Evolutionary conservation across 192 early-diverging fungal genomes (phyloP), one percentile per base, ranked within the genome.

Genomic region (Jimgerdemannia flammicorona): DNA sequence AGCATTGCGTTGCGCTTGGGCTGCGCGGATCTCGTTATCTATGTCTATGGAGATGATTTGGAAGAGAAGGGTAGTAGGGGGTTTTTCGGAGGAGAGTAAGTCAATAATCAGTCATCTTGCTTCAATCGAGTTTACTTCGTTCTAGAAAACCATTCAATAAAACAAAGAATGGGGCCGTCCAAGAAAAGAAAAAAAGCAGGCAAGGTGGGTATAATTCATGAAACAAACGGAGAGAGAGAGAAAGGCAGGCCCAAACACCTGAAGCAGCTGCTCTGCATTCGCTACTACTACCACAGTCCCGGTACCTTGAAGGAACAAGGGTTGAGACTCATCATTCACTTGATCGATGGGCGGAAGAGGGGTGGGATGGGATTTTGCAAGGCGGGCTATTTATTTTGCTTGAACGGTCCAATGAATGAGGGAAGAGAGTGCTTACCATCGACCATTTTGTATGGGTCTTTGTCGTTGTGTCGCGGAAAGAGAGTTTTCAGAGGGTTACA

Each of bases 21-120:
- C 75, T 29, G 84, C 82, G 68, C 78, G 73, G 72, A 88, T 88
- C 71, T 88, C 82, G n/a, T 75, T 77, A 65, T 88, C 87, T 66
- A 88, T 78, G 76, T 88, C 87, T 79, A 44, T 42, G 4, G 18
- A 67, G 11, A 29, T 29, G 29, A 29, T 29, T 29, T 29, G 29
- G 29, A 29, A 1, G 29, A 29, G 29, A 29, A 29, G 29, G 1
- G 1, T 29, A 29, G 29, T 29, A 29, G 29, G 29, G 29, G 29
- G 0, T 29, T 29, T 29, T 29, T 29, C 29, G 29, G 29, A 29
- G 29, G 29, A 10, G 11, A 54, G 14, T 59, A 2, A 59, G 6
- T 6, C 8, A 2, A 59, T 10, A 59, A 59, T 59, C 0, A 59
- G 49, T 59, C 49, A 59, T 14, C 49, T 10, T 59, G 14, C 29